Conservation (phyloP, 306 rosid species). For the Styphnolobium japonicum region DNA sequence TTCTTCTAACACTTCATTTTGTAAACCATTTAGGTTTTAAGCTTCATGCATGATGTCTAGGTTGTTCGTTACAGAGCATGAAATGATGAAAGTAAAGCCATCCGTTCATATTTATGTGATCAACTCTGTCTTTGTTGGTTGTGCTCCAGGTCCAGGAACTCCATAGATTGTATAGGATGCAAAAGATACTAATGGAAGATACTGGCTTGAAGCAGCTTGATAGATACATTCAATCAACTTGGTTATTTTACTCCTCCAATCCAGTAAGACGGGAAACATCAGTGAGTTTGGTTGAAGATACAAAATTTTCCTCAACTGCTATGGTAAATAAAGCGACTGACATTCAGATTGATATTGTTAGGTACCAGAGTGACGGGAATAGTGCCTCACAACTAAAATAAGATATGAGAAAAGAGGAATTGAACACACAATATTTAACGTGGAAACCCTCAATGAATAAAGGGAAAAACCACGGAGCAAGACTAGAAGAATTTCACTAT, state of each 20-base stretch:
- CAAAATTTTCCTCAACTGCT: conserved; percentile 10
- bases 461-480: too few relatives aligned
- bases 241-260: conserved; percentile 23
- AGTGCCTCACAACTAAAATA: too few relatives aligned
- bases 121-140: conserved; percentile 6
- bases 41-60: not conserved
- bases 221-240: conserved; percentile 21
- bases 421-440: too few relatives aligned
- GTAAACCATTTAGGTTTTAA: not conserved
- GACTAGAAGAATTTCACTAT: too few relatives aligned
- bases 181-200: conserved; percentile 50
- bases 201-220: conserved; percentile 29
- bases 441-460: too few relatives aligned
- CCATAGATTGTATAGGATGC: conserved; percentile 50
- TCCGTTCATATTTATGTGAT: too few relatives aligned
- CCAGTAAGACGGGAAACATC: conserved; percentile 17
- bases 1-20: not conserved
- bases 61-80: not conserved
- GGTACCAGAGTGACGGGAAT: too few relatives aligned
- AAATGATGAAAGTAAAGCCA: not conserved
- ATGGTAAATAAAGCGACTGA: conserved; percentile 18
- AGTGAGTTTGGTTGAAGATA: conserved; percentile 12
- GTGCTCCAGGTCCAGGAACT: conserved; percentile 54
- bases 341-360: too few relatives aligned
- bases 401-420: too few relatives aligned